phyloP scores from a whole-genome alignment of 2,329 filamentous ascomycete genomes.

The Beauveria varroae region DNA sequence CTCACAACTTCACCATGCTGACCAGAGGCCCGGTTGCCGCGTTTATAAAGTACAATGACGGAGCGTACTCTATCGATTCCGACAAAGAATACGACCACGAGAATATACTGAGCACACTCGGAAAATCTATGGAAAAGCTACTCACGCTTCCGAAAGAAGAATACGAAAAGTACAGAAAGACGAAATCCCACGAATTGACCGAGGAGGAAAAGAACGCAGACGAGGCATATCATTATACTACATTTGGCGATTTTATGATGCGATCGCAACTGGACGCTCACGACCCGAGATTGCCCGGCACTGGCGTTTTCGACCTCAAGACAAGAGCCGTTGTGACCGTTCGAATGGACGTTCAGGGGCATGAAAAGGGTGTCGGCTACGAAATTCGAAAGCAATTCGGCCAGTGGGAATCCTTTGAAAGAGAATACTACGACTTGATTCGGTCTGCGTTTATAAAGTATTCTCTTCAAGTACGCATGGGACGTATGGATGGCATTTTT shows the following conservation, averaged over 20 bases:
- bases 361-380: constrained; percentile 72
- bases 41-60: constrained; percentile 76
- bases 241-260: constrained; percentile 81
- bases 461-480: constrained; percentile 91
- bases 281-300: constrained; percentile 77
- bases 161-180: constrained; percentile 75
- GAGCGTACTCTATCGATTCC: constrained; percentile 87
- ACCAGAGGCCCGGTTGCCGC: constrained; percentile 67
- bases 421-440: constrained; percentile 96
- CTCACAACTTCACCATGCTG: constrained; percentile 62
- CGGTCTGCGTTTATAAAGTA: constrained; percentile 93
- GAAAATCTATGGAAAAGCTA: constrained; percentile 94
- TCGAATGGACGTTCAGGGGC: constrained; percentile 72
- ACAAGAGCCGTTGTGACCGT: constrained; percentile 87
- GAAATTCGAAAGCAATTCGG: constrained; percentile 73
- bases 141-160: constrained; percentile 75
- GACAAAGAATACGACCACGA: constrained; percentile 86
- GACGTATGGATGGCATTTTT: constrained; percentile 97
- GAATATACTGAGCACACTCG: constrained; percentile 84
- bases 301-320: constrained; percentile 93
- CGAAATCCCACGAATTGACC: constrained; percentile 58
- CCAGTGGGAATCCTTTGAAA: constrained; percentile 83
- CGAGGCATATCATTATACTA: constrained; percentile 84
- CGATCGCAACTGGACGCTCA: constrained; percentile 90
- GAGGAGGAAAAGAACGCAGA: constrained; percentile 64